phyloP scores from a whole-genome alignment of 768 basidiomycete genomes.

The Pluteus cervinus region DNA sequence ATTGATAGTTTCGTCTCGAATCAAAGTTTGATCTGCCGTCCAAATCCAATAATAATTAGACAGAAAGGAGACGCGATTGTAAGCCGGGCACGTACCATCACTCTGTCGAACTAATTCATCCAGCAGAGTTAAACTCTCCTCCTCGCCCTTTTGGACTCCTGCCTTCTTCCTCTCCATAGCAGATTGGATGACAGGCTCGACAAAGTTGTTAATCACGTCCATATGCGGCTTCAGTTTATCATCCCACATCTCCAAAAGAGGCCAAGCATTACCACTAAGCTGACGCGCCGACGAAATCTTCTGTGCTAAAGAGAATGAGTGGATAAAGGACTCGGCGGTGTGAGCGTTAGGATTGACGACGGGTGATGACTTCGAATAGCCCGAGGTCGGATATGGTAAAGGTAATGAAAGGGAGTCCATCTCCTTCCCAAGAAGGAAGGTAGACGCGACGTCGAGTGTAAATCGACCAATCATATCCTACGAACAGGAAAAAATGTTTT shows the following conservation, averaged over 20 bases:
- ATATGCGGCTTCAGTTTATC: slow-evolving; percentile 35
- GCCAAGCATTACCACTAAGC: slow-evolving; percentile 36
- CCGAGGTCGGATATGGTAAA: too few species aligned
- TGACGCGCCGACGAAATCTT: slow-evolving; percentile 26
- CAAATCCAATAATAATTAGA: background rate
- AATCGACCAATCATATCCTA: slow-evolving; percentile 43
- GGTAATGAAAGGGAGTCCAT: slow-evolving; percentile 9
- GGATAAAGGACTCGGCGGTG: slow-evolving; percentile 31
- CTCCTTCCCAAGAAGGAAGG: too few species aligned
- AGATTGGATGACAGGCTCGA: slow-evolving; percentile 38
- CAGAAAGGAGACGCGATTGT: background rate
- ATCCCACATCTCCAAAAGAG: slow-evolving; percentile 41
- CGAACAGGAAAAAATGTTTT: background rate
- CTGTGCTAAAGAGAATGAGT: slow-evolving; percentile 43
- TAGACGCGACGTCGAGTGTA: slow-evolving; percentile 47
- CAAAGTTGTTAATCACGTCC: slow-evolving; percentile 34
- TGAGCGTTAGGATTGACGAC: slow-evolving; percentile 16
- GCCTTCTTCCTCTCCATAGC: slow-evolving; percentile 25
- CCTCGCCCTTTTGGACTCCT: slow-evolving; percentile 13
- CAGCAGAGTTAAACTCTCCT: slow-evolving; percentile 15
- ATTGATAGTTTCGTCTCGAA: slow-evolving; percentile 37
- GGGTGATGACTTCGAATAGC: slow-evolving; percentile 20
- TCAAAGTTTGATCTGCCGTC: slow-evolving; percentile 21
- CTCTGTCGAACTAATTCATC: slow-evolving; percentile 8
- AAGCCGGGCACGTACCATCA: too few species aligned